Conservation (phyloP, 2,329 filamentous ascomycete genomes). For the Elsinoe necatrix region DNA sequence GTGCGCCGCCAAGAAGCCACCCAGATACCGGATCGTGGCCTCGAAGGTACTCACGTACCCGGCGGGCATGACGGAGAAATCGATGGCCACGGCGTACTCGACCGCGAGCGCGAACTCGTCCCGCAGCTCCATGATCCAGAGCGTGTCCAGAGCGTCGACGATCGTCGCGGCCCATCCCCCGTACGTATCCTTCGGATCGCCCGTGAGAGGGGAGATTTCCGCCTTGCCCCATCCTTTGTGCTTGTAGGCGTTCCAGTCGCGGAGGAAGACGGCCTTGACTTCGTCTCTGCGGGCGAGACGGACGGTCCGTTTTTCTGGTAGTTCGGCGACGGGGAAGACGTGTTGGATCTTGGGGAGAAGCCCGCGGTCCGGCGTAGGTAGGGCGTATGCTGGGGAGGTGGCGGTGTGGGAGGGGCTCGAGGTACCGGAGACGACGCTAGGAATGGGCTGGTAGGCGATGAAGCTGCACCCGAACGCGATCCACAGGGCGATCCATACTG, state of each 20-base stretch:
- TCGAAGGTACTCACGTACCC: slow-evolving; percentile 51
- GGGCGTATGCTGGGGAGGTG: not conserved
- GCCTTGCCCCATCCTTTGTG: slow-evolving; percentile 7
- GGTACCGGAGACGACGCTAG: not conserved
- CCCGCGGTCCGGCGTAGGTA: slow-evolving; percentile 50
- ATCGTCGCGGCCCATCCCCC: slow-evolving; percentile 36
- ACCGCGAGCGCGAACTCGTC: slow-evolving; percentile 23
- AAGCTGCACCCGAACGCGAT: not conserved
- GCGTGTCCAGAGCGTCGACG: slow-evolving; percentile 34
- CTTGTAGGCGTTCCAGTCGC: not conserved
- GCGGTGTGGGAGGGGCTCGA: not conserved
- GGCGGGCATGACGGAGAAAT: slow-evolving; percentile 49
- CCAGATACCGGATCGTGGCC: slow-evolving; percentile 39
- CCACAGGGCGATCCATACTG: not conserved
- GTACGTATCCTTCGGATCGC: slow-evolving; percentile 29
- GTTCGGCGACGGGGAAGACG: not conserved
- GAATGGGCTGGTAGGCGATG: not conserved
- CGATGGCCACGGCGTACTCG: slow-evolving; percentile 36
- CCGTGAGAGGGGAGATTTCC: slow-evolving; percentile 21
- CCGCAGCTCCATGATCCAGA: slow-evolving; percentile 35
- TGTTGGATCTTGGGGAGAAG: slow-evolving; percentile 30
- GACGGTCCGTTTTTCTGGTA: not conserved
- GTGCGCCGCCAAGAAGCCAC: slow-evolving; percentile 39
- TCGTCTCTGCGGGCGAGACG: not conserved
- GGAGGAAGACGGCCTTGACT: not conserved